Evolutionary conservation across 2,329 filamentous ascomycete genomes (phyloP).

Genomic region (Aspergillus carbonarius): DNA sequence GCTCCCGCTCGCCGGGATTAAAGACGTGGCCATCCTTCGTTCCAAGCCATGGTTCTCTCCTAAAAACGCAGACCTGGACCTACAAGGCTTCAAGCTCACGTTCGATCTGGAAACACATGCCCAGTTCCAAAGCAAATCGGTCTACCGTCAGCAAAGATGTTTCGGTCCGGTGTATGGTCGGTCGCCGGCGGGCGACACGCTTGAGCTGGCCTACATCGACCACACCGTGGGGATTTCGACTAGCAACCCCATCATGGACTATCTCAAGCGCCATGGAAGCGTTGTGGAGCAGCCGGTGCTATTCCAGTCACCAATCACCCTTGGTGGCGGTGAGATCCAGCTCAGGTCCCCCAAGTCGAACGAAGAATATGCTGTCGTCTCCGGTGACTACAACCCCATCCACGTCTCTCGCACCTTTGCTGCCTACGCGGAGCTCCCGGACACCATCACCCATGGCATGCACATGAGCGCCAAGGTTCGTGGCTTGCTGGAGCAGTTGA

Average conservation of each 20-base stretch:
- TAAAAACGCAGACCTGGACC: background rate
- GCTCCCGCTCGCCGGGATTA: background rate
- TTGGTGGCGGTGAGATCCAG: background rate
- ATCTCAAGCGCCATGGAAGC: slow-evolving; percentile 4
- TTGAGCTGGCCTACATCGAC: background rate
- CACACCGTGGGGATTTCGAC: background rate
- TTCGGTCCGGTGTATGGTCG: background rate
- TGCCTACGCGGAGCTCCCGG: slow-evolving; percentile 85
- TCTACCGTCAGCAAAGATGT: background rate
- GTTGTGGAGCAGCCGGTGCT: background rate
- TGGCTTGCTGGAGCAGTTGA: slow-evolving; percentile 21
- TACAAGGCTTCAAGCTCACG: background rate
- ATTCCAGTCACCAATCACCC: background rate
- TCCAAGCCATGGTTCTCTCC: background rate
- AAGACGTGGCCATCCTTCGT: background rate
- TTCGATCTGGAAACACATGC: background rate
- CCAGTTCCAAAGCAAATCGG: background rate
- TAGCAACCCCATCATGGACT: slow-evolving; percentile 10
- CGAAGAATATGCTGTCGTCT: slow-evolving; percentile 91
- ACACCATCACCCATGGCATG: slow-evolving; percentile 97
- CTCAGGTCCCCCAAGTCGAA: slow-evolving; percentile 48
- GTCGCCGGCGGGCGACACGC: background rate
- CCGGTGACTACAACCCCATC: slow-evolving; percentile 95
- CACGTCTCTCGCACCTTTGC: slow-evolving; percentile 96
- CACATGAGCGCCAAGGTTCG: slow-evolving; percentile 96